Evolutionary conservation across 257 asterid genomes (phyloP).

Genomic region (Solanum pimpinellifolium): DNA sequence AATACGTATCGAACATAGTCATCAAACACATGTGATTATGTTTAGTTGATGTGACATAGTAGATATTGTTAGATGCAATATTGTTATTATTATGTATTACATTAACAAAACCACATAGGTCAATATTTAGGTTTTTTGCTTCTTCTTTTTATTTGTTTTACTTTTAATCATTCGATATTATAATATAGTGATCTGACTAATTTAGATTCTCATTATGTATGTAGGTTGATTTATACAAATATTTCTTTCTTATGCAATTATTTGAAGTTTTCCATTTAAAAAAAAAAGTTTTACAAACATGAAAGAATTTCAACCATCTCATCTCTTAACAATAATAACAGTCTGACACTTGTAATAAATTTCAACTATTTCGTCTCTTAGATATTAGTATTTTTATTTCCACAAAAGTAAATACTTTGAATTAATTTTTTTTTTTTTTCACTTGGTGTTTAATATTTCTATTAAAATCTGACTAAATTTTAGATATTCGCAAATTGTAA

Average conservation of each 20-base stretch:
- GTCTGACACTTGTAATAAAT: not conserved
- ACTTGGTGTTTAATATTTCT: not conserved
- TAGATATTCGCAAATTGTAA: not conserved
- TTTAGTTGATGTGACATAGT: not conserved
- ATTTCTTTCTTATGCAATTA: not conserved
- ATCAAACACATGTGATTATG: not conserved
- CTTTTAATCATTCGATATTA: not conserved
- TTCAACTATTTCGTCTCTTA: not conserved
- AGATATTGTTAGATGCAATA: no score
- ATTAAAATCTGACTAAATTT: not conserved
- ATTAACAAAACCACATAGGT: not conserved
- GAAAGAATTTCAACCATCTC: not conserved
- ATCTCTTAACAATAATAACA: not conserved
- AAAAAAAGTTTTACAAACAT: not conserved
- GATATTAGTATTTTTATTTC: not conserved
- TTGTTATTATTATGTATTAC: no score
- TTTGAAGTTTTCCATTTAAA: not conserved
- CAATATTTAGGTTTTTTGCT: not conserved
- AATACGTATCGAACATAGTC: not conserved
- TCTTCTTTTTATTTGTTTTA: no score
- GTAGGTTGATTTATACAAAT: no score
- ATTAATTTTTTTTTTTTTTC: not conserved
- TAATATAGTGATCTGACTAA: no score
- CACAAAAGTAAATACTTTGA: not conserved
- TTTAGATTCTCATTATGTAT: no score